phyloP scores from a whole-genome alignment of 257 asterid species.

The Leptodermis oblonga region DNA sequence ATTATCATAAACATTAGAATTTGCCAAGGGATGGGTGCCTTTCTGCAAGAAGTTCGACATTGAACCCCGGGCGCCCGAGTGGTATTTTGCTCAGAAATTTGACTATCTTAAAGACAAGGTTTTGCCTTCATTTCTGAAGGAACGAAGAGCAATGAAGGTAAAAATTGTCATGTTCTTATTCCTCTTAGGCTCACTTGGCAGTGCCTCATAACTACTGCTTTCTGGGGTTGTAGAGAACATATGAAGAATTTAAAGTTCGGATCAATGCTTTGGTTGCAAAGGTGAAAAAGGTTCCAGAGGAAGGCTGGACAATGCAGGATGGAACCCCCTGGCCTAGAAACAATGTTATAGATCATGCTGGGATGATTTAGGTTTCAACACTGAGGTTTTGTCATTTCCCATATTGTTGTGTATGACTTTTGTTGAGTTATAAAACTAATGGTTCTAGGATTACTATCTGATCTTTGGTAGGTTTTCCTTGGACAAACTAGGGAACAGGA shows the following conservation, averaged over 20 bases:
- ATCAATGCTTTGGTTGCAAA: conserved; percentile 66
- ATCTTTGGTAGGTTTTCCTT: conserved; percentile 53
- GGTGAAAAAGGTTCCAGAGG: conserved; percentile 88
- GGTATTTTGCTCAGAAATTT: conserved; percentile 78
- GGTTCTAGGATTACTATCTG: too few relatives aligned
- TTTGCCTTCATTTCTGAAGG: conserved; percentile 73
- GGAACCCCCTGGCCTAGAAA: conserved; percentile 97
- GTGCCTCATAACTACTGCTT: conserved; percentile 5
- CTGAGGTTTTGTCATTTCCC: neutral
- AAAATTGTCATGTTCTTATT: neutral
- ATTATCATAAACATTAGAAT: conserved; percentile 71
- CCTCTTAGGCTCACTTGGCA: neutral
- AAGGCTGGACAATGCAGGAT: conserved; percentile 97
- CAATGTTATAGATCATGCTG: conserved; percentile 88
- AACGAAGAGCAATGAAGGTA: conserved; percentile 81
- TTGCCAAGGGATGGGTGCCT: conserved; percentile 83
- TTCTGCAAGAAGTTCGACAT: conserved; percentile 71
- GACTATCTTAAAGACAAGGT: conserved; percentile 79
- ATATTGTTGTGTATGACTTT: conserved; percentile 13
- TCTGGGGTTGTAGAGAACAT: conserved; percentile 55
- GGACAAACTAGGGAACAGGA: conserved; percentile 24
- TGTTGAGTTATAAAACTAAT: too few relatives aligned
- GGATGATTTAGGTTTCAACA: conserved; percentile 75
- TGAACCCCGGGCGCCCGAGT: conserved; percentile 92
- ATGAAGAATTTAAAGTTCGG: conserved; percentile 82